These are phyloP conservation scores for Flaveria floridana DNA, from an alignment of 140 eudicot genomes.

Conservation along the genomic window DNA sequence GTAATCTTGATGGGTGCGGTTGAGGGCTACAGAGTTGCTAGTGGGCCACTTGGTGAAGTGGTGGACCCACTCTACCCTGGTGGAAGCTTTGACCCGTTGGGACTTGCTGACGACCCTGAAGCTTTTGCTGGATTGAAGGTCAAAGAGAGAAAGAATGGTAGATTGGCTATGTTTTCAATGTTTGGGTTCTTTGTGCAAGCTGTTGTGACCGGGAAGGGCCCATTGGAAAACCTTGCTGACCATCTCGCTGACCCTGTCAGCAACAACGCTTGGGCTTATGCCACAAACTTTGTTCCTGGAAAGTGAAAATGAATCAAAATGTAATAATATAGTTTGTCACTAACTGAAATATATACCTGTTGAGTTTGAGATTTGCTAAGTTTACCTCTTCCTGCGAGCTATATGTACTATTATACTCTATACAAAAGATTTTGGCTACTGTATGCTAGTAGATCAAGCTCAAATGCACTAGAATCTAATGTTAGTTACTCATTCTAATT, in stretches of 20 bases:
- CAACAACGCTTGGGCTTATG: slow-evolving; percentile 31
- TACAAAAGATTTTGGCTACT: no score
- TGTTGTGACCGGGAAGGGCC: slow-evolving; percentile 12
- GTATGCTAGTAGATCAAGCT: no score
- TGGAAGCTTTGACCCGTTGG: slow-evolving; percentile 15
- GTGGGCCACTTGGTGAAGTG: slow-evolving; percentile 23
- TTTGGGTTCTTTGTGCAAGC: slow-evolving; percentile 11
- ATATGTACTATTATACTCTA: no score
- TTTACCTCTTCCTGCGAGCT: no score
- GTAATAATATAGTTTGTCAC: no score
- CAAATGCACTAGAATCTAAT: no score
- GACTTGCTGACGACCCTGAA: slow-evolving; percentile 22
- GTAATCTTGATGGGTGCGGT: slow-evolving; percentile 28
- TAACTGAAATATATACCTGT: no score
- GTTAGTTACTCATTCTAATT: no score
- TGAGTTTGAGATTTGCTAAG: no score
- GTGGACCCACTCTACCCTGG: slow-evolving; percentile 10
- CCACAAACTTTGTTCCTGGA: slow-evolving; percentile 27
- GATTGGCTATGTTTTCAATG: slow-evolving; percentile 7
- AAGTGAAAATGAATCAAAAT: not conserved
- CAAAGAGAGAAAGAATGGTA: slow-evolving; percentile 3
- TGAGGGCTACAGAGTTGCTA: slow-evolving; percentile 25
- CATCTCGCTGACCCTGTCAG: slow-evolving; percentile 23
- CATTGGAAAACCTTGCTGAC: slow-evolving; percentile 12
- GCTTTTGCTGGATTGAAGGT: slow-evolving; percentile 15